phyloP scores from a whole-genome alignment of 768 basidiomycete species.

The Phlebiopsis flavidoalba region DNA sequence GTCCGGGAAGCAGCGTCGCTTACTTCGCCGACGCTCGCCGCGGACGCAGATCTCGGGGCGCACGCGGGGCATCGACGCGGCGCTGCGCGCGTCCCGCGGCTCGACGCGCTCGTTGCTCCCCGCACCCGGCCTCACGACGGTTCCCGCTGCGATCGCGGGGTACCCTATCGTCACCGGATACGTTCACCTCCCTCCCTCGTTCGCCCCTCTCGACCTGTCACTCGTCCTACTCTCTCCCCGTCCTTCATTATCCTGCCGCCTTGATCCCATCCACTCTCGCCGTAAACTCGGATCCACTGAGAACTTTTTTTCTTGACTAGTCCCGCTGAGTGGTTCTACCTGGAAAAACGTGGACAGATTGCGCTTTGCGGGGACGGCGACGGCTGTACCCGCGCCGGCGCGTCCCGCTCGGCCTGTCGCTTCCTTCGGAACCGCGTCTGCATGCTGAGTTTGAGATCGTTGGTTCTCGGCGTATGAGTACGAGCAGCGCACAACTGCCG shows the following conservation, averaged over 20 bases:
- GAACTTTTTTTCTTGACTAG: constrained; percentile 19
- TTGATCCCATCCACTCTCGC: too few relatives aligned
- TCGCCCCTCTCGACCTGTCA: background rate
- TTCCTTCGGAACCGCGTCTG: constrained; percentile 58
- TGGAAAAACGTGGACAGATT: constrained; percentile 38
- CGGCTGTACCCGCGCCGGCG: constrained; percentile 46
- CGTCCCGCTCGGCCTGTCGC: constrained; percentile 57
- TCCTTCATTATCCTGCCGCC: too few relatives aligned
- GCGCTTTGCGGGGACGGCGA: constrained; percentile 25
- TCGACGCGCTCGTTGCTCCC: constrained; percentile 24
- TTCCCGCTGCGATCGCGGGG: constrained; percentile 48
- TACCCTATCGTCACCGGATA: constrained; percentile 65
- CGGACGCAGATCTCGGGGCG: constrained; percentile 24
- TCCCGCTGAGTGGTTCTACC: constrained; percentile 60
- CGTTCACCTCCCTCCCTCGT: constrained; percentile 7
- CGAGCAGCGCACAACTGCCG: too few relatives aligned
- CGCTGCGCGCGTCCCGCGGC: constrained; percentile 22
- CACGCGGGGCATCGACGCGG: constrained; percentile 28
- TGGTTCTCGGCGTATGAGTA: constrained; percentile 57
- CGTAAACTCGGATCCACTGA: too few relatives aligned
- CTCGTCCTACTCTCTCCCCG: too few relatives aligned
- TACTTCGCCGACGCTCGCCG: constrained; percentile 25
- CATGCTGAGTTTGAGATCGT: constrained; percentile 55
- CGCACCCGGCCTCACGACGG: constrained; percentile 28
- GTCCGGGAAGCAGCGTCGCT: constrained; percentile 22